Evolutionary conservation across 2,329 filamentous ascomycete species (phyloP), one percentile per base, ranked within the genome.

Genomic region (Chaetomium sp.): DNA sequence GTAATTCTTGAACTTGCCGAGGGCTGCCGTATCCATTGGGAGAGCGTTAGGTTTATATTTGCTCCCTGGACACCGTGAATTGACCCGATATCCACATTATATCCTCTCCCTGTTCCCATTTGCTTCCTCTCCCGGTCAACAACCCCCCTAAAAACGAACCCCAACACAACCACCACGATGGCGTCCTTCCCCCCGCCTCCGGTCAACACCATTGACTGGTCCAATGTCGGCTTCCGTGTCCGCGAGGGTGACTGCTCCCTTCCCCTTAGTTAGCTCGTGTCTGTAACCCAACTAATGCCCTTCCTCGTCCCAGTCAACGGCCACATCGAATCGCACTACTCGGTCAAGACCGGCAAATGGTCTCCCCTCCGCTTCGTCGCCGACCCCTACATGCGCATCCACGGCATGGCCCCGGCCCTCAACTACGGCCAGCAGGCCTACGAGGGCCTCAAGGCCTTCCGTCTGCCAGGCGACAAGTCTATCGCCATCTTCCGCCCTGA

Each of bases 351-450:
- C 1, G 87, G 88, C 57, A 77, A 88, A 83, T 97, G 93, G 93
- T 86, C 89, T 0, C 77, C 87, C 16, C 92, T 92, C 29, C 81
- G 85, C 68, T 96, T 96, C 79, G 87, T 97, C 67, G 79, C 86
- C 66, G 91, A 94, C 72, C 94, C 94, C 7, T 93, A 85, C 81
- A 86, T 98, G 72, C 88, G 89, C 70, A 88, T 98, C 75, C 94
- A 98, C 78, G 95, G 94, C 77, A 95, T 99, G 91, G 89, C 93
- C 0, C 93, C 95, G 0, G 94, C 88, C 51, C 86, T 98, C 70
- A 99, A 99, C 84, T 99, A 99, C 78, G 93, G 94, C 65, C 93
- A 97, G 76, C 95, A 98, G 81, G 94, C 92, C 73, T 99, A 96
- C 82, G 95, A 99, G 77, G 95, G 95, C n/a, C 87, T 98, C 76